Evolutionary conservation across 208 protist genomes (phyloP).

Genomic region (Tritrichomonas musculus): DNA sequence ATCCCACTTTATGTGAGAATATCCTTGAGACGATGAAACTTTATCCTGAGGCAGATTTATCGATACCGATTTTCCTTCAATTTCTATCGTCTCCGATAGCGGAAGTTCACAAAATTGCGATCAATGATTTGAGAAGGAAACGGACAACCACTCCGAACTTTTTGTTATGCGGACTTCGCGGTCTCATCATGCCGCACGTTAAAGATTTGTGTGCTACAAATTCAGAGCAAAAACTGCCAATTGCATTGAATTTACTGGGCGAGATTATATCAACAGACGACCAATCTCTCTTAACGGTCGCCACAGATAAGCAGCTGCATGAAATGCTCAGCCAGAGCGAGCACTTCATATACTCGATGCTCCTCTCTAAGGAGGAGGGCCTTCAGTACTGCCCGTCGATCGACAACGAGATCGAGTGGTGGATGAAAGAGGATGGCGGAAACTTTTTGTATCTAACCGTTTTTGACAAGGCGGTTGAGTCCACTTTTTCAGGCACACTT

Average conservation of each 20-base stretch:
- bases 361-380: not conserved
- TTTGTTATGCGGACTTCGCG: not conserved
- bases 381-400: not conserved
- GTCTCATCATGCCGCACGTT: not conserved
- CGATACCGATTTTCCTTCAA: not conserved
- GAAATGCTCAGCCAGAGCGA: not conserved
- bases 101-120: not conserved
- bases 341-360: not conserved
- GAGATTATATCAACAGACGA: not conserved
- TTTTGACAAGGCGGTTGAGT: constrained; percentile 5
- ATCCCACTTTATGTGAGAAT: too few relatives aligned
- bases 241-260: not conserved
- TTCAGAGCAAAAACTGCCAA: too few relatives aligned
- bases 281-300: not conserved
- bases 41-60: not conserved
- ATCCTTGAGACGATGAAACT: not conserved
- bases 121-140: not conserved
- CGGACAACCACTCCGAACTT: not conserved
- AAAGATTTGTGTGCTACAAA: not conserved
- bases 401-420: not conserved
- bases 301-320: not conserved
- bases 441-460: not conserved
- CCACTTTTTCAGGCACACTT: not conserved
- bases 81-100: not conserved
- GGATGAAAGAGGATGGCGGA: not conserved